Conservation (phyloP, 208 protist species). For the Phytomonas francai region DNA sequence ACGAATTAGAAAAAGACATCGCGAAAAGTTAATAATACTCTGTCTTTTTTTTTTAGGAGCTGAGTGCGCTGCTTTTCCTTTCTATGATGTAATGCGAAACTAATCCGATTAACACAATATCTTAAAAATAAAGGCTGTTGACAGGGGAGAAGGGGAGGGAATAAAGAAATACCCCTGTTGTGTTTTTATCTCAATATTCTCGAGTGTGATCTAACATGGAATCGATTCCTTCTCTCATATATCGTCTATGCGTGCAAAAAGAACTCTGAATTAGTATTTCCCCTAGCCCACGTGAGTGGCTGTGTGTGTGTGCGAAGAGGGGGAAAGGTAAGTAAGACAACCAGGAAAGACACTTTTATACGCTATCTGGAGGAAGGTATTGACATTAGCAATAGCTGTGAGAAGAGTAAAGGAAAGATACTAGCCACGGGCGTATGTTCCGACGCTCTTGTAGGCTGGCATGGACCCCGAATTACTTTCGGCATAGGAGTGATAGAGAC, state of each 20-base stretch:
- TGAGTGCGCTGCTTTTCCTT: neutral
- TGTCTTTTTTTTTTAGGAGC: neutral
- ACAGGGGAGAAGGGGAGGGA: neutral
- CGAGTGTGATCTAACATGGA: neutral
- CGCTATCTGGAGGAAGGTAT: neutral
- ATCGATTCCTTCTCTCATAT: neutral
- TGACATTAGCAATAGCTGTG: neutral
- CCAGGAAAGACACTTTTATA: neutral
- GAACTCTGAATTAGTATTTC: neutral
- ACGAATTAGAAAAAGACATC: slow-evolving; percentile 34
- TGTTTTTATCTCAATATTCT: neutral
- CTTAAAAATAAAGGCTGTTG: slow-evolving; percentile 1
- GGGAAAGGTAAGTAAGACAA: neutral
- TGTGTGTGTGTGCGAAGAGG: too few species aligned
- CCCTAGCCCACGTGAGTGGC: neutral
- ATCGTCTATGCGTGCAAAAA: neutral
- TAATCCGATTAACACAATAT: slow-evolving; percentile 7
- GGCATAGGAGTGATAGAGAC: neutral
- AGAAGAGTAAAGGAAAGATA: neutral
- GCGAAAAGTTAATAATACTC: slow-evolving; percentile 4
- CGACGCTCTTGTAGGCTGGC: neutral
- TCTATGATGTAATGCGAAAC: neutral
- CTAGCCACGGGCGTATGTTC: neutral
- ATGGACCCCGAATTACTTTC: slow-evolving; percentile 1
- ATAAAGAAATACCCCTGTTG: neutral